A percentile compares a stretch with the other conserved stretches of the same genome.
phyloP scores from a whole-genome alignment of 2,329 filamentous ascomycete genomes.

The Balansia obtecta region DNA sequence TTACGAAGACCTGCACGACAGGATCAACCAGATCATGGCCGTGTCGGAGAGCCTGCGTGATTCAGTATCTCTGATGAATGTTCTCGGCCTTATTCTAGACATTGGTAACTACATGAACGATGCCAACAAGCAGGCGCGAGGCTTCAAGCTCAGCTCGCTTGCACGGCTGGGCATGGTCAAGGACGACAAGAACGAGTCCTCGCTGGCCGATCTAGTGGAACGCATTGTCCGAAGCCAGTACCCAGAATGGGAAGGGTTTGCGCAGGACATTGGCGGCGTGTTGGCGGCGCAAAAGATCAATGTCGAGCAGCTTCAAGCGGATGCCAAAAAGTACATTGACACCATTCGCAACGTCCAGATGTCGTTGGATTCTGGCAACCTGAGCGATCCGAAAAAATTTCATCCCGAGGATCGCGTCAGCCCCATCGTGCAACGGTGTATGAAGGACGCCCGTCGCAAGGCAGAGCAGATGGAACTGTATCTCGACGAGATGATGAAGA shows the following conservation, averaged over 20 bases:
- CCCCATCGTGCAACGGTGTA: conserved; percentile 78
- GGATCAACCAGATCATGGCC: conserved; percentile 72
- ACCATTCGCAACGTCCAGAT: conserved; percentile 90
- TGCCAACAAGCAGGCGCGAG: conserved; percentile 92
- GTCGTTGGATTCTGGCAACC: conserved; percentile 82
- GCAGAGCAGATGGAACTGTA: conserved; percentile 92
- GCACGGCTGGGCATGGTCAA: conserved; percentile 94
- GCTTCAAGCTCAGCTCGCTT: conserved; percentile 94
- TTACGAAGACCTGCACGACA: conserved; percentile 81
- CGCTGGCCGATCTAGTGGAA: conserved; percentile 89
- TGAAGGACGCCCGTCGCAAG: conserved; percentile 95
- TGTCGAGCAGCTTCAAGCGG: conserved; percentile 77
- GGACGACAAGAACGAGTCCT: conserved; percentile 97
- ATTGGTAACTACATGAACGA: conserved; percentile 99
- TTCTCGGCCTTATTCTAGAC: conserved; percentile 88
- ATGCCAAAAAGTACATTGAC: conserved; percentile 85
- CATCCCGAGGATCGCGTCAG: conserved; percentile 93
- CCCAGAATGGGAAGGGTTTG: conserved; percentile 85
- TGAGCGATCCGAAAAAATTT: conserved; percentile 95
- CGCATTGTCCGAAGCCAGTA: conserved; percentile 95
- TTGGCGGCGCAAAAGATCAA: conserved; percentile 79
- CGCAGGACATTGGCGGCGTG: conserved; percentile 72
- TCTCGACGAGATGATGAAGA: conserved; percentile 80
- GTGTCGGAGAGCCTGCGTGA: conserved; percentile 85
- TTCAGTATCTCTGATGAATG: conserved; percentile 89